Evolutionary conservation across 495 filamentous ascomycete genomes (phyloP), one percentile per base, ranked within the genome.

Genomic region (Daldinia childiae): DNA sequence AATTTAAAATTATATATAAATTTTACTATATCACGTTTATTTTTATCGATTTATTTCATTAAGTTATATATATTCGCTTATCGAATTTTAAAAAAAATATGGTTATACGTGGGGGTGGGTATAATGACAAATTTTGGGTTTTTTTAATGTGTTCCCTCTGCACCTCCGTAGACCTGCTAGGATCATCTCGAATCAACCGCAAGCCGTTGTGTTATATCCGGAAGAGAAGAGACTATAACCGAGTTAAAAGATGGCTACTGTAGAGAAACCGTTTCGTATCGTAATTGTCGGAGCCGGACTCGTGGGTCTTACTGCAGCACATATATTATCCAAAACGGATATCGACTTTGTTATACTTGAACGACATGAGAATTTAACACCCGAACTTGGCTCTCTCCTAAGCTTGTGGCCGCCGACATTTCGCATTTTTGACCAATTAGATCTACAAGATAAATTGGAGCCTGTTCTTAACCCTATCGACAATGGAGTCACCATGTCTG

Each of bases 221-320:
- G 8, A n/a, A n/a, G n/a, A 32, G 14, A 9, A n/a, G 8, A 5
- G 30, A n/a, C 7, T 9, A 12, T 48, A 59, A 24, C n/a, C n/a
- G 43, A 19, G n/a, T 19, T 9, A 19, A 3, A 50, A 19, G 1
- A 69, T 73, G n/a, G 41, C 65, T 7, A 38, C 52, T 5, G 2
- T 27, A 39, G 39, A 66, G 36, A 66, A 62, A n/a, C 74, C 72
- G 6, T 83, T 87, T 75, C 82, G 79, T 45, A 84, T 84, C 27
- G 79, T 90, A 36, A 82, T 90, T 41, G 82, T 84, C 14, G 87
- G 87, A 26, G 86, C 84, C 7, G 82, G 82, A 5, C 79, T 88
- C 26, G 77, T 83, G 4, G 85, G 84, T 0, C 73, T 90, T 3
- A 83, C 82, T 3, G 66, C 85, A 1, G 85, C 87, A 0, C 81